Conservation (phyloP, 1,139 yeast species). For the Magnusiomyces sp. region DNA sequence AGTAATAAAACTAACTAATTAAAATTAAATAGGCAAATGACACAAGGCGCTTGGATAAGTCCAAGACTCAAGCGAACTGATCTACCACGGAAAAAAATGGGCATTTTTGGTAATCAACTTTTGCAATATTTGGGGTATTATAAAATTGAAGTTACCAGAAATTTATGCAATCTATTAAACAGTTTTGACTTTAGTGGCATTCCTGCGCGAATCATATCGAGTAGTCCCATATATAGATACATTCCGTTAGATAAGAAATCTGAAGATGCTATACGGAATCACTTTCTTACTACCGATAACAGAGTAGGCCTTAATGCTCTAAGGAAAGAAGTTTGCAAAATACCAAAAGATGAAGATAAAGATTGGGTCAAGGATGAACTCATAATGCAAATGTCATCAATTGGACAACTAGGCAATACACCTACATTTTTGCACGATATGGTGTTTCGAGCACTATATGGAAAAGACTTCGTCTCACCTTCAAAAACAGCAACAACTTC, state of each 20-base stretch:
- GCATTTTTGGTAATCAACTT: neutral
- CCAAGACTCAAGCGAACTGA: constrained; percentile 18
- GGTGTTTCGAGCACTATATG: constrained; percentile 19
- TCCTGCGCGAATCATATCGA: neutral
- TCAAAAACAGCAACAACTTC: too few species aligned
- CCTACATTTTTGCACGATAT: constrained; percentile 21
- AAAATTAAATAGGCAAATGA: constrained; percentile 19
- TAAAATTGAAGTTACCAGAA: constrained; percentile 13
- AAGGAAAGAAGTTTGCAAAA: constrained; percentile 15
- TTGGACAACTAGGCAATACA: constrained; percentile 23
- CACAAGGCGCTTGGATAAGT: constrained; percentile 30
- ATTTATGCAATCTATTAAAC: constrained; percentile 16
- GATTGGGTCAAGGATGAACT: constrained; percentile 15
- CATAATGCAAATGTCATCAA: constrained; percentile 26
- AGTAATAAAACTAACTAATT: neutral
- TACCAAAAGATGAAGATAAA: neutral
- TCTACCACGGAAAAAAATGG: constrained; percentile 7
- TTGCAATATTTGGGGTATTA: constrained; percentile 16
- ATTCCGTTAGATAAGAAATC: constrained; percentile 1
- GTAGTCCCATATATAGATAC: neutral
- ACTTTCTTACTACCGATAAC: too few species aligned
- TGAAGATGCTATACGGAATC: too few species aligned
- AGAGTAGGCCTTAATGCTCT: neutral
- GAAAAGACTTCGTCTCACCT: constrained; percentile 7
- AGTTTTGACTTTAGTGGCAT: constrained; percentile 23